Evolutionary conservation across 2,329 filamentous ascomycete genomes (phyloP).

Genomic region (Tolypocladium cylindrosporum): DNA sequence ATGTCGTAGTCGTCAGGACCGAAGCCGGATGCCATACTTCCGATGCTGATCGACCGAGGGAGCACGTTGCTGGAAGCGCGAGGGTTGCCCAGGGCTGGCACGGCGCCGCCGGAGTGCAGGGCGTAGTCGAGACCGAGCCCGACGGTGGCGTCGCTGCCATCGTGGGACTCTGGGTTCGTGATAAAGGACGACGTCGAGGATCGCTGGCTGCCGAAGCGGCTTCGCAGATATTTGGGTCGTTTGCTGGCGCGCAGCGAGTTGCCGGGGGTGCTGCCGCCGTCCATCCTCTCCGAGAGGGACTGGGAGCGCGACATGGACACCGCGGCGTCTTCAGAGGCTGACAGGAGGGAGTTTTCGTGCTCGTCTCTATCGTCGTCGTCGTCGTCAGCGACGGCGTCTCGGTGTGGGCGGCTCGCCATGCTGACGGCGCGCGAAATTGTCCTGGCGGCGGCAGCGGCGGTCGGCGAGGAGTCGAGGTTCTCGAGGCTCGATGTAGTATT

Average conservation of each 20-base stretch:
- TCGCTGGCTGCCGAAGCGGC: constrained; percentile 45
- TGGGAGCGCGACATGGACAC: constrained; percentile 20
- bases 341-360: constrained; percentile 16
- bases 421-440: constrained; percentile 43
- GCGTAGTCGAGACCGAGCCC: constrained; percentile 64
- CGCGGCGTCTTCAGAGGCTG: constrained; percentile 15
- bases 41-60: constrained; percentile 72
- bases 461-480: constrained; percentile 45
- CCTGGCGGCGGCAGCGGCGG: constrained; percentile 42
- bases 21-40: constrained; percentile 67
- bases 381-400: constrained; percentile 2
- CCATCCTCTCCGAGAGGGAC: constrained; percentile 20
- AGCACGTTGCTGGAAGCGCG: constrained; percentile 46
- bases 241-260: constrained; percentile 31
- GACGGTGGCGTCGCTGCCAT: constrained; percentile 65
- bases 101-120: constrained; percentile 69
- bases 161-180: constrained; percentile 41
- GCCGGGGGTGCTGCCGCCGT: constrained; percentile 37
- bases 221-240: constrained; percentile 49
- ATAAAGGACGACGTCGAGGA: constrained; percentile 51
- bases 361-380: constrained; percentile 13
- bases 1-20: constrained; percentile 52
- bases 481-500: constrained; percentile 42
- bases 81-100: constrained; percentile 43
- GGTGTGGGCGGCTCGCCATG: constrained; percentile 23